phyloP scores from a whole-genome alignment of 1,284 basidiomycete species.

The Sporisorium graminicola region DNA sequence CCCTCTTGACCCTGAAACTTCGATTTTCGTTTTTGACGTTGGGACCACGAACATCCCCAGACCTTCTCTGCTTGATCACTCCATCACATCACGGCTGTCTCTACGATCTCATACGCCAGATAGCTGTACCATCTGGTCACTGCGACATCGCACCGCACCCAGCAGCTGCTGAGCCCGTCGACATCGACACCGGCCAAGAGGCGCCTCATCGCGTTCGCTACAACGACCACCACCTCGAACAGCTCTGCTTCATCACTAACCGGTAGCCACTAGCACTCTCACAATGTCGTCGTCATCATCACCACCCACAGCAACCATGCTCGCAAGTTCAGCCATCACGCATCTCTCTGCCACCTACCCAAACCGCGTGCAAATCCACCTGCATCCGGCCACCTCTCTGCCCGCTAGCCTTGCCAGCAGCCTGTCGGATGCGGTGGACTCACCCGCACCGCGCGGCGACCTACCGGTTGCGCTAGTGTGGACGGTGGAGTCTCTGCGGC shows the following conservation, averaged over 20 bases:
- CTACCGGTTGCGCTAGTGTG: slow-evolving; percentile 34
- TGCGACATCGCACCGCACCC: no score
- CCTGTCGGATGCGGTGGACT: background rate
- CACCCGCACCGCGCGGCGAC: background rate
- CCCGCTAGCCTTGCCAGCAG: background rate
- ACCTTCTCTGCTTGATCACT: background rate
- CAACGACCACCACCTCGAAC: background rate
- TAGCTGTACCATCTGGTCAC: no score
- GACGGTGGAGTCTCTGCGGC: slow-evolving; percentile 30
- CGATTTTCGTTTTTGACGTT: background rate
- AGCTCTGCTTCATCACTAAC: background rate
- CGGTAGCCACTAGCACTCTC: background rate
- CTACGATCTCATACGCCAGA: no score
- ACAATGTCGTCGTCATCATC: background rate
- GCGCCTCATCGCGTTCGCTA: no score
- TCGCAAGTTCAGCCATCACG: background rate
- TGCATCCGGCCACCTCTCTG: slow-evolving; percentile 16
- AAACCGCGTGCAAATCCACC: slow-evolving; percentile 30
- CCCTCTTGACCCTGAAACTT: no score
- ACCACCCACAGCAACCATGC: background rate
- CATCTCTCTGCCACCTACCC: slow-evolving; percentile 12
- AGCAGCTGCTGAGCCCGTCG: no score
- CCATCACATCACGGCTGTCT: no score
- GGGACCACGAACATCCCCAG: background rate
- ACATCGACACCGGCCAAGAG: no score